phyloP scores from a whole-genome alignment of 2,329 filamentous ascomycete species.

The Ascomycota sp. region DNA sequence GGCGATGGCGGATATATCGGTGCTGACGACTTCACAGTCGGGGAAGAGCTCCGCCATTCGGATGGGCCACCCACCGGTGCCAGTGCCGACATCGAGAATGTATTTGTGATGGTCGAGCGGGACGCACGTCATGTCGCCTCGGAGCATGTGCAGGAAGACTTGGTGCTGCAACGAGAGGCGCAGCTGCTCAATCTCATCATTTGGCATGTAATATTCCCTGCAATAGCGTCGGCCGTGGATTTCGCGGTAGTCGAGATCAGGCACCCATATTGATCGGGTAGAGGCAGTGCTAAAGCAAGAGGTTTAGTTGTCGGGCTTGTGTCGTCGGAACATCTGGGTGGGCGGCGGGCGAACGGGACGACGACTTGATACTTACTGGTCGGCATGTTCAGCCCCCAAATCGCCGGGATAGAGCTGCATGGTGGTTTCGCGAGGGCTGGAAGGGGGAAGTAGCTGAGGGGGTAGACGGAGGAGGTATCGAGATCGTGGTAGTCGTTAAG shows the following conservation, averaged over 20 bases:
- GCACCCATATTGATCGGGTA: conserved; percentile 26
- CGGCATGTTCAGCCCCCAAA: conserved; percentile 5
- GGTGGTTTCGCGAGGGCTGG: conserved; percentile 14
- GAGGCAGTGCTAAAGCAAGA: conserved; percentile 18
- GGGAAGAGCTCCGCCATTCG: conserved; percentile 33
- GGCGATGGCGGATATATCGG: conserved; percentile 35
- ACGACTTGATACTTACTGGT: conserved; percentile 20
- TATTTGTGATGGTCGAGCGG: conserved; percentile 17
- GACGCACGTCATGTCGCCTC: conserved; percentile 22
- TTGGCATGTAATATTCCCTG: conserved; percentile 42
- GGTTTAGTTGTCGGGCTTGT: background rate
- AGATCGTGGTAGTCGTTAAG: conserved; percentile 9
- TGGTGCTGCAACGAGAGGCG: conserved; percentile 41
- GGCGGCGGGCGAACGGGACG: background rate
- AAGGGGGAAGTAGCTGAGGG: conserved; percentile 16
- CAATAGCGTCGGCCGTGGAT: conserved; percentile 45
- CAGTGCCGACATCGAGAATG: conserved; percentile 37
- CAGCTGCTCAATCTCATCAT: conserved; percentile 44
- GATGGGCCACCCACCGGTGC: conserved; percentile 30
- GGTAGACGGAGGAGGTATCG: conserved; percentile 23
- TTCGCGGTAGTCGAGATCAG: conserved; percentile 32
- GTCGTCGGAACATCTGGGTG: background rate
- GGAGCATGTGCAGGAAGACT: conserved; percentile 33
- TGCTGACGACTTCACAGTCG: conserved; percentile 34
- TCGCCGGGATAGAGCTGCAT: conserved; percentile 13